Evolutionary conservation across 1,284 basidiomycete species (phyloP), one percentile per base, ranked within the genome.

Genomic region (Ustilago tritici): DNA sequence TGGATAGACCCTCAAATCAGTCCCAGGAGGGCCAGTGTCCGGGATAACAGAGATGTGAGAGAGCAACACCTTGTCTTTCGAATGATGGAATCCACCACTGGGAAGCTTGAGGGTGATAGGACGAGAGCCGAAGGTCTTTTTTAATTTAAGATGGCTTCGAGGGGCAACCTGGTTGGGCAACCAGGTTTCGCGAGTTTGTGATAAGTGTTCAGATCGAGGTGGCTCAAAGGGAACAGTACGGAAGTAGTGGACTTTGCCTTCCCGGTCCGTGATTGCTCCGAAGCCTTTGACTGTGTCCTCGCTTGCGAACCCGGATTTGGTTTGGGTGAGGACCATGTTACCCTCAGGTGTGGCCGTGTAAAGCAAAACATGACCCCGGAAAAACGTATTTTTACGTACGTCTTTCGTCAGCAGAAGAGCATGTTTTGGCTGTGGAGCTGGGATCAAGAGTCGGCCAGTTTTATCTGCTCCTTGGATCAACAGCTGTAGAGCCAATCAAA

Each of bases 381-480:
- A 4, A 15, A 1, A 19, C 7, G 19, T 34, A 4, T 57, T 2
- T 2, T 46, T 23, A 23, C 9, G 57, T 3, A 59, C 31, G 0
- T 10, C 6, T 17, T 41, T 55, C 0, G 60, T 61, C 10, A 61
- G 32, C 0, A 61, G 60, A n/a, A 61, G 34, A 0, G 53, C 60
- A 28, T 61, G 36, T 1, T 34, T 43, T 10, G 52, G 41, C 0
- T 34, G n/a, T 6, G 60, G 60, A 12, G 38, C 15, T 4, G 60
- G 12, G 3, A 55, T 23, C 12, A 14, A 10, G 2, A 61, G 40
- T 2, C 58, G 47, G 3, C 58, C 58, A 4, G 36, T n/a, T 1
- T 23, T 0, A 14, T 61, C 53, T 23, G 60, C 52, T 19, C 52
- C 53, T 31, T 46, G 53, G 19, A 55, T 52, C 40, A 61, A 61